Base-by-base conservation (phyloP, 129 eudicot genomes). In the sunflower (Helianthus annuus) region DNA sequence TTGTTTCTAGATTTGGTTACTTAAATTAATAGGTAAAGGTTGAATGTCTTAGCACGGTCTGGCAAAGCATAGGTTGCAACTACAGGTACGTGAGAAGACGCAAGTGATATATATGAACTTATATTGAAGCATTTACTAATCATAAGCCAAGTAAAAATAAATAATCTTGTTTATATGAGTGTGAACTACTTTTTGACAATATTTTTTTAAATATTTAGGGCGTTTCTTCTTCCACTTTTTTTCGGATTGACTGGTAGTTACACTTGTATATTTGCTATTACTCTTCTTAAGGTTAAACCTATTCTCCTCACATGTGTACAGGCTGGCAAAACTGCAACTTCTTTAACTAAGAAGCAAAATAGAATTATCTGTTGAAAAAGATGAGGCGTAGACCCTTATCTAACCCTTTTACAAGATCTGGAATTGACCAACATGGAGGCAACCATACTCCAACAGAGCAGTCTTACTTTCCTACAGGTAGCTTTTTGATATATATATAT, bases 331-430 rank as follows among this genome's bases (percentile, higher is more conserved):
- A 72, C 56, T 14, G 72, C 48, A 36, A 39, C 51, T 39, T 74
- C 51, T 51, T 19, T 16, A 19, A 19, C 51, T 62, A 38, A 62
- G 48, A 13, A 14, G 53, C 59, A 54, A 68, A 63, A 36, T 51
- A 77, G 39, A 52, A 56, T 44, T 36, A 40, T 48, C 45, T 77
- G 63, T 64, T 27, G 45, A 46, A 56, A 58, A 54, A n/a, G 55
- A 85, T 85, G 89, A 83, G 86, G 72, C 86, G 70, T 74, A 46
- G 85, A 46, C 72, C 78, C 81, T 74, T 70, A 48, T 66, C 89
- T 46, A 69, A 78, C 76, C 64, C 81, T 32, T 81, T 71, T 38
- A 54, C 81, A 32, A 38, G 81, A 74, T 57, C 76, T 15, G 83
- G 75, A 64, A 36, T 39, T 22, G 79, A 78, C 70, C 82, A 78